Base-by-base conservation (phyloP, 139 green algal species). In the Volvox reticuliferus region DNA sequence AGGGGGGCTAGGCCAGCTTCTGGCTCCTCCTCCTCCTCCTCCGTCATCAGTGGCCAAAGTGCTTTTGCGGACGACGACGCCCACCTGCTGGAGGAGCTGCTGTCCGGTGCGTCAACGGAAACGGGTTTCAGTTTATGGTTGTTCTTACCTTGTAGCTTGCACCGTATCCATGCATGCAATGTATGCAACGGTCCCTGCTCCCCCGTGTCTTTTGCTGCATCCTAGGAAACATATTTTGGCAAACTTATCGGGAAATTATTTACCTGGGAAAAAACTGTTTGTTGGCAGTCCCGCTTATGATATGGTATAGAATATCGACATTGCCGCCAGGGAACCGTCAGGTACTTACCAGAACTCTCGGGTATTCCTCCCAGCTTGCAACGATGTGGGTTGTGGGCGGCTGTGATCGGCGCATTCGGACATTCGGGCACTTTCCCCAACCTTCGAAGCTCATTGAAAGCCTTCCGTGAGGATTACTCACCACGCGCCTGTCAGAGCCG, bases 61-160 rank as follows among this genome's bases (percentile, higher is more conserved):
- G 76, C 18, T 6, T 79, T 91, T 69, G 73, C 73, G 50, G 76
- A 79, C 0, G 61, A 79, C 32, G 61, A 86, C 33, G 61, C 62
- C 24, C 2, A 12, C 1, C 78, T 91, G 50, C 87, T 91, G 33
- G 87, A 91, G 32, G 87, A 91, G 13, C 33, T 91, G 76, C 24
- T 86, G 55, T 35, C 1, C 32, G 87, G 76, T 79, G 33, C 1
- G 87, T 65, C 24, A 73, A 28, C 65, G 12, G 65, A 28, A 28
- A 30, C 21, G 65, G 21, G 12, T 73, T 30, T 28, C 65, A 73
- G 65, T 55, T 55, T 5, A 55, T 73, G 65, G 12, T 2, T 73
- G 65, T 16, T 24, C 2, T 24, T 73, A 12, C 65, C 21, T 2
- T 73, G 65, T 16, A 30, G 65, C 21, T 30, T 30, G 24, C 65